Base-by-base conservation (phyloP, 441 rosid genomes). In the Aleurites moluccanus region DNA sequence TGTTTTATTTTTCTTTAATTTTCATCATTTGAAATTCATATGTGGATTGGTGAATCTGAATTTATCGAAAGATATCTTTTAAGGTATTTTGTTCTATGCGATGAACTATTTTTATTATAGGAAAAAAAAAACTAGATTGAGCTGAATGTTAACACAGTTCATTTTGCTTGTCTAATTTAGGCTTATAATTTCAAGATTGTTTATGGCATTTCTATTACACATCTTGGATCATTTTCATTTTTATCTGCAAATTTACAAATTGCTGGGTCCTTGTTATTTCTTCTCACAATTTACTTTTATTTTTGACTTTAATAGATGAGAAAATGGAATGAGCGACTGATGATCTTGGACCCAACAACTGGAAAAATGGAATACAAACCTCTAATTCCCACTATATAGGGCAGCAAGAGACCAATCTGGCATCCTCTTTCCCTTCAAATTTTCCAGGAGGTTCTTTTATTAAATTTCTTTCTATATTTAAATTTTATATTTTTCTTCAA, bases 271-370 rank as follows among this genome's bases (percentile, higher is more conserved):
- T 25, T 8, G n/a, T 59, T 61, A 10, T 9, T 21, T 56, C 15
- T 23, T 18, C 63, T 59, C 10, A n/a, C n/a, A n/a, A n/a, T n/a
- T n/a, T n/a, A n/a, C n/a, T n/a, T n/a, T n/a, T n/a, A n/a, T n/a
- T n/a, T 67, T 42, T 73, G n/a, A n/a, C 62, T 13, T 76, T 73
- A 45, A 50, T 79, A 93, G 98, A 82, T 93, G 81, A 88, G 93
- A 77, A 96, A 96, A 83, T 96, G 99, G 99, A 96, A 96, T n/a
- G 99, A 93, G 77, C 80, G 98, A 52, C 93, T 98, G 99, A 92
- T 91, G 52, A 93, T 91, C 73, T 89, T 96, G 70, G 98, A 96
- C 77, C 99, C 99, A 21, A 93, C 97, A 2, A 93, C 96, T 1
- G 98, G 98, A 69, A 92, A 88, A 80, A 93, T 93, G 97, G 98